Percentiles rank a stretch among this genome's conserved stretches.
phyloP scores from a whole-genome alignment of 257 asterid genomes.

The Eustoma russellianum region DNA sequence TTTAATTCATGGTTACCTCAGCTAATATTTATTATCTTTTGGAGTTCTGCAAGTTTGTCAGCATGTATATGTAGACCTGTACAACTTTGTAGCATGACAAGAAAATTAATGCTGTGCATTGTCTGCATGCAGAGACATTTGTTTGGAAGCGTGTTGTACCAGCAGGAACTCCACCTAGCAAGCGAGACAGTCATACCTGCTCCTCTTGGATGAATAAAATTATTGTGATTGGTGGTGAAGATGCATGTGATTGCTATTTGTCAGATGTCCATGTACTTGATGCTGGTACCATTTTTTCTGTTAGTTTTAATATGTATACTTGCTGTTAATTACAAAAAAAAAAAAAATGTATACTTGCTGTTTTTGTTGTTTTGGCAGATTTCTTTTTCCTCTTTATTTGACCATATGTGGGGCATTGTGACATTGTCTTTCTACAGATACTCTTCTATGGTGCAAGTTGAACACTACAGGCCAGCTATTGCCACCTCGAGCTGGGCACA shows the following conservation, averaged over 20 bases:
- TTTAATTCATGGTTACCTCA: no score
- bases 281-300: slow-evolving; percentile 51
- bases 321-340: no score
- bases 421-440: slow-evolving; percentile 38
- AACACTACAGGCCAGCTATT: slow-evolving; percentile 76
- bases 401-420: slow-evolving; percentile 6
- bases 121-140: slow-evolving; percentile 54
- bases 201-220: slow-evolving; percentile 89
- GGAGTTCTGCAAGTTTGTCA: no score
- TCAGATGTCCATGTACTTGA: slow-evolving; percentile 95
- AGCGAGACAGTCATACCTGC: slow-evolving; percentile 89
- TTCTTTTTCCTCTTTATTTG: slow-evolving; percentile 4
- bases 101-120: slow-evolving; percentile 9
- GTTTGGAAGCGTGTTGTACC: slow-evolving; percentile 76
- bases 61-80: no score
- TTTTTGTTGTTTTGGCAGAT: not conserved
- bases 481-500: slow-evolving; percentile 98
- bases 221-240: slow-evolving; percentile 95
- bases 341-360: no score
- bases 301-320: not conserved
- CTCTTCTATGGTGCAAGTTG: slow-evolving; percentile 87
- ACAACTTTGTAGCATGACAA: not conserved
- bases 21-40: no score
- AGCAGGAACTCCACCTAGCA: slow-evolving; percentile 92
- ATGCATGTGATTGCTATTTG: slow-evolving; percentile 59